Conservation (phyloP, 2,329 filamentous ascomycete genomes). For the Pseudocercospora vitis region DNA sequence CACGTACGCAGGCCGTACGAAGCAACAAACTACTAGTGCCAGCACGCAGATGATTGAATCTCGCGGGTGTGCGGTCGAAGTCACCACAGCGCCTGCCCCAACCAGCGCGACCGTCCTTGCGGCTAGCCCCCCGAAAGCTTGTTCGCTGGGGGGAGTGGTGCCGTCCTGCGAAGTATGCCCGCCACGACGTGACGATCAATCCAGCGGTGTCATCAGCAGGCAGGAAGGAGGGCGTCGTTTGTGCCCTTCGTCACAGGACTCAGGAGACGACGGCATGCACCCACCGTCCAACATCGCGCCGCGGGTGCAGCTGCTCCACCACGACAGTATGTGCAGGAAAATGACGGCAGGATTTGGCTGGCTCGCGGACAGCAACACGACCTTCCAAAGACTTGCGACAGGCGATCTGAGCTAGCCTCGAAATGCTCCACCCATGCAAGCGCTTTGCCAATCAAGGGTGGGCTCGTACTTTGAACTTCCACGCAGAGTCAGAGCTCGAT, state of each 20-base stretch:
- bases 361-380: conserved; percentile 5
- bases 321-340: too few relatives aligned
- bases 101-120: conserved; percentile 2
- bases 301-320: neutral
- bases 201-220: neutral
- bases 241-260: neutral
- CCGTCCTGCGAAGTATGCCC: conserved; percentile 2
- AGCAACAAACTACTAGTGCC: conserved; percentile 9
- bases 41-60: conserved; percentile 7
- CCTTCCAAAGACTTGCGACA: conserved; percentile 2
- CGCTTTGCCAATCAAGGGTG: conserved; percentile 1
- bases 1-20: conserved; percentile 12
- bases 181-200: neutral
- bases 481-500: conserved; percentile 12
- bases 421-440: conserved; percentile 4
- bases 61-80: conserved; percentile 1
- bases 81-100: conserved; percentile 1
- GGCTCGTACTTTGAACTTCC: conserved; percentile 6
- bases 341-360: conserved; percentile 1
- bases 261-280: neutral
- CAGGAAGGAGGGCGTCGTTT: neutral
- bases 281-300: too few relatives aligned
- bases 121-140: conserved; percentile 5
- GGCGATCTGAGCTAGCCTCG: conserved; percentile 4
- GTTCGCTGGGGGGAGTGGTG: neutral